These are phyloP conservation scores for Phytophthora pisi DNA, from an alignment of 352 stramenopile species.

Conservation along the genomic window DNA sequence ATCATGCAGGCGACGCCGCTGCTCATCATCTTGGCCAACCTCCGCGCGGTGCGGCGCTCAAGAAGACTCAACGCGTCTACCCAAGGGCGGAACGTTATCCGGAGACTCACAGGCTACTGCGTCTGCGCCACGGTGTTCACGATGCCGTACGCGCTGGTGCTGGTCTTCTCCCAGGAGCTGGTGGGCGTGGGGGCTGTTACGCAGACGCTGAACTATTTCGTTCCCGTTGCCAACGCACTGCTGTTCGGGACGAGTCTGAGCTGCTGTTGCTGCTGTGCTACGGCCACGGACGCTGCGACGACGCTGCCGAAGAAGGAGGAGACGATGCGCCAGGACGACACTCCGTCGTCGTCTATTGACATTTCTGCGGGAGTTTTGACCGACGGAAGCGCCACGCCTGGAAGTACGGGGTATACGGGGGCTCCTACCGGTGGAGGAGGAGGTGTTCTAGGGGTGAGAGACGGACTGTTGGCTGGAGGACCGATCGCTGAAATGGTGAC, in stretches of 20 bases:
- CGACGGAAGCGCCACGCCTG: conserved; percentile 15
- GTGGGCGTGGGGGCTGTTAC: conserved; percentile 46
- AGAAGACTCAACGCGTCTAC: conserved; percentile 55
- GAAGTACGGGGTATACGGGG: conserved; percentile 16
- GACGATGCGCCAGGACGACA: conserved; percentile 21
- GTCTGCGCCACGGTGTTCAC: conserved; percentile 54
- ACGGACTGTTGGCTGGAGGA: conserved; percentile 28
- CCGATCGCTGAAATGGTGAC: conserved; percentile 64
- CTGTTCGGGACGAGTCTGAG: conserved; percentile 69
- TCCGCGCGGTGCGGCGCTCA: conserved; percentile 53
- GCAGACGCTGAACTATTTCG: conserved; percentile 62
- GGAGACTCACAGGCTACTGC: conserved; percentile 61
- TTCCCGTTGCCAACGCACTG: conserved; percentile 66
- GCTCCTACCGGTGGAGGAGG: conserved; percentile 2
- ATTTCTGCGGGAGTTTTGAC: conserved; percentile 27
- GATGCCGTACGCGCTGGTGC: conserved; percentile 55
- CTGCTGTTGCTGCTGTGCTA: conserved; percentile 56
- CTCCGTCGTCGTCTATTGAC: conserved; percentile 34
- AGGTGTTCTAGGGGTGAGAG: conserved; percentile 18
- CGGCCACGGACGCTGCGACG: conserved; percentile 3
- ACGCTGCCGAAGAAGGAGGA: conserved; percentile 11
- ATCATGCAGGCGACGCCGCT: conserved; percentile 53
- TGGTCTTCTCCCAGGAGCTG: conserved; percentile 34
- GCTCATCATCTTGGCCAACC: conserved; percentile 51
- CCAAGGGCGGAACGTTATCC: conserved; percentile 65